Base-by-base conservation (phyloP, 2,329 filamentous ascomycete species). In the Hypoxylon sp. region DNA sequence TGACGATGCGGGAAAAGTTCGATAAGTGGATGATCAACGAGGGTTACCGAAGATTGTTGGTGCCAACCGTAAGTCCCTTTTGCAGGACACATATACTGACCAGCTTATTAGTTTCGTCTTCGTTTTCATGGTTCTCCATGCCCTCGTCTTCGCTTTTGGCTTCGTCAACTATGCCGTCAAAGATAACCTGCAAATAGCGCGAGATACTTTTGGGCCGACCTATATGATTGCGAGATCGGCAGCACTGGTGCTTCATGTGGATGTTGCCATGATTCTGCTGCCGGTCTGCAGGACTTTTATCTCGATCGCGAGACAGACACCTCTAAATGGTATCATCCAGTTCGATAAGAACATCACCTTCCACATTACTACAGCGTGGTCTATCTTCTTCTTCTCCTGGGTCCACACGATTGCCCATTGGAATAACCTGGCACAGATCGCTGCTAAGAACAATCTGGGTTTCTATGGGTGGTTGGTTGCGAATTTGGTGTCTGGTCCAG, bases 331-430 rank as follows among this genome's bases (percentile, higher is more conserved):
- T 72, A 93, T 96, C 76, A 91, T 97, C 72, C 93, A 93, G 73
- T 94, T 96, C 80, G 92, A 94, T 82, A 94, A 94, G 85, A 94
- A 94, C 81, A 94, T 94, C 78, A 93, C 91, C 48, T 95, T 96
- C 81, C 93, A 96, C 83, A 95, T 93, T 81, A 89, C 86, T 52
- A 92, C 92, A 25, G 93, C 91, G 5, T 96, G 92, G 92, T 94
- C 92, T 23, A 94, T 97, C 75, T 90, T 96, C 72, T 93, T 95
- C 81, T 97, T 93, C 80, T 93, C 92, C 11, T 94, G 91, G 90
- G 87, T 95, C 0, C 93, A 96, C 81, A 94, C 91, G 17, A 89
- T 95, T 75, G 91, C 93, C 30, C 93, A 96, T 81, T 94, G 92
- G 91, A 92, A 92, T 84, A 96, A 96, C 82, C 90, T 94, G 75